Conservation (phyloP, 768 basidiomycete species). For the Guyanaporus albipodus region DNA sequence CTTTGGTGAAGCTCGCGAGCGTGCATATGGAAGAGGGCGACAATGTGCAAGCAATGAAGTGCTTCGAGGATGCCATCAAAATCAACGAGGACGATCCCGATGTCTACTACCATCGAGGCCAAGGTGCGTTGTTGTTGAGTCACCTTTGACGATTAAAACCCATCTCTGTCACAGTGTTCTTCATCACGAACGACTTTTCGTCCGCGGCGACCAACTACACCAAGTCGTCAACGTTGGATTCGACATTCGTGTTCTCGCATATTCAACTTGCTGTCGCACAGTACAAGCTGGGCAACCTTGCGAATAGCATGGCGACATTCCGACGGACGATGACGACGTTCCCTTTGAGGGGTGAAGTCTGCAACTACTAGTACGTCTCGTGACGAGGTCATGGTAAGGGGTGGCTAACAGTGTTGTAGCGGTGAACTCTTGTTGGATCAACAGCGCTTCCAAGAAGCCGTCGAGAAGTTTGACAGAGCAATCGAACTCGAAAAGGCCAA, state of each 20-base stretch:
- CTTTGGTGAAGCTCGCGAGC: constrained; percentile 92
- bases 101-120: constrained; percentile 98
- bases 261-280: constrained; percentile 97
- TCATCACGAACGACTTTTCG: constrained; percentile 88
- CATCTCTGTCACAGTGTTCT: constrained; percentile 58
- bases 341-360: constrained; percentile 83
- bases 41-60: constrained; percentile 75
- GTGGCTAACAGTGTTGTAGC: constrained; percentile 37
- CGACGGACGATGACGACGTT: constrained; percentile 78
- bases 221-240: constrained; percentile 84
- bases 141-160: not conserved
- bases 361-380: constrained; percentile 84
- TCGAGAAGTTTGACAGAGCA: constrained; percentile 90
- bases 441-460: constrained; percentile 78
- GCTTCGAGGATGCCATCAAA: constrained; percentile 85
- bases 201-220: constrained; percentile 89
- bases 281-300: constrained; percentile 81
- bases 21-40: constrained; percentile 96
- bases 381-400: not conserved
- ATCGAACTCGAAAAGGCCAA: constrained; percentile 82
- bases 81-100: constrained; percentile 85
- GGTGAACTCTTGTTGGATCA: constrained; percentile 95
- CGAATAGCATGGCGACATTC: constrained; percentile 88
- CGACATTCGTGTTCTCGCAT: constrained; percentile 90
- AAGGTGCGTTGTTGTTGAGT: constrained; percentile 49